Conservation (phyloP, 768 basidiomycete species). For the Gloeophyllum trabeum region DNA sequence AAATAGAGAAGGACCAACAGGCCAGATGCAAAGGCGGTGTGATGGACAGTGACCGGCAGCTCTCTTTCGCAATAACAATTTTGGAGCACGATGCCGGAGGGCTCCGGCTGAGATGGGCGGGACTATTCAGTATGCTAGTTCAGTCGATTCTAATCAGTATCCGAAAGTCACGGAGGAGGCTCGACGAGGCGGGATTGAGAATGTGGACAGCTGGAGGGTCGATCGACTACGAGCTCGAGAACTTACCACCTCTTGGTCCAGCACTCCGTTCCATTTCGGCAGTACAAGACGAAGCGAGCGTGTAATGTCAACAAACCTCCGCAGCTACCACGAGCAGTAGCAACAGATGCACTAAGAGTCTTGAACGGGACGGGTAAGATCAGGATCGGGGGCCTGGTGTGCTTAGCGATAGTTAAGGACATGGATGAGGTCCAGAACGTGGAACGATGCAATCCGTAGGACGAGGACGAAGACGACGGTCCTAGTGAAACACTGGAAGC, state of each 20-base stretch:
- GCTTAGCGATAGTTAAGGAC: constrained; percentile 79
- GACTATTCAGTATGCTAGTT: constrained; percentile 60
- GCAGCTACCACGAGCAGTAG: background rate
- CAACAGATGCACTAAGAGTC: background rate
- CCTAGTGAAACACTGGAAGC: constrained; percentile 55
- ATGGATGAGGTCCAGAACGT: constrained; percentile 89
- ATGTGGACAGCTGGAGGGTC: constrained; percentile 45
- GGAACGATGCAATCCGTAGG: constrained; percentile 72
- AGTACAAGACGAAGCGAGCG: constrained; percentile 11
- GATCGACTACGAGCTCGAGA: constrained; percentile 27
- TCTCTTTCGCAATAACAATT: constrained; percentile 64
- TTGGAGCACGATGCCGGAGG: constrained; percentile 40
- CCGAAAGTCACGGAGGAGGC: constrained; percentile 65
- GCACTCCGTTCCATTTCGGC: background rate
- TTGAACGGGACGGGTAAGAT: background rate
- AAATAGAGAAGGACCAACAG: constrained; percentile 28
- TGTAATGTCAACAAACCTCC: background rate
- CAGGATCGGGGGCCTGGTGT: constrained; percentile 45
- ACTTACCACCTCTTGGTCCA: constrained; percentile 12
- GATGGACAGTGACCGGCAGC: constrained; percentile 20
- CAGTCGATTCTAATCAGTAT: constrained; percentile 64
- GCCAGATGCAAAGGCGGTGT: constrained; percentile 12
- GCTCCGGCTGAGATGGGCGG: constrained; percentile 33
- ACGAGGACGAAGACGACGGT: constrained; percentile 43
- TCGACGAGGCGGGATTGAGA: constrained; percentile 52